Percentiles rank a stretch among this genome's conserved stretches.
phyloP scores from a whole-genome alignment of 768 basidiomycete genomes.

The Glaciozyma martinii region DNA sequence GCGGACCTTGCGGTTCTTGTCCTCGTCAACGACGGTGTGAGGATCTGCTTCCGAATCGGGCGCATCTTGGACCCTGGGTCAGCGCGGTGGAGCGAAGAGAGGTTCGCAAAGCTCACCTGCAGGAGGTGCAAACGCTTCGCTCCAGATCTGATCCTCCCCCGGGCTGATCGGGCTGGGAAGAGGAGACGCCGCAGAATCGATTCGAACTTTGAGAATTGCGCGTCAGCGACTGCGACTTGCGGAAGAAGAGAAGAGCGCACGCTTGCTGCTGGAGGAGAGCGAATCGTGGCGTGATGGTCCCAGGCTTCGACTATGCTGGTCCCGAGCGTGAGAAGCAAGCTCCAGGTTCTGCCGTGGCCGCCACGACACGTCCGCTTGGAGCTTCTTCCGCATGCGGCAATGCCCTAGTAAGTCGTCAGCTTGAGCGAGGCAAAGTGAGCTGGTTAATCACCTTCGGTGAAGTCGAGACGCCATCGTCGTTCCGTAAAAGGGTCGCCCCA shows the following conservation, averaged over 20 bases:
- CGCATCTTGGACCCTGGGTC: neutral
- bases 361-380: constrained; percentile 14
- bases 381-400: constrained; percentile 6
- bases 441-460: constrained; percentile 2
- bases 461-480: neutral
- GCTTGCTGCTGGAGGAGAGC: neutral
- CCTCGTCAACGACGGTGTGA: constrained; percentile 50
- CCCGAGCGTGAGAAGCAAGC: neutral
- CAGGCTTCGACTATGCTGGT: neutral
- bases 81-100: constrained; percentile 4
- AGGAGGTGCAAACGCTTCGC: neutral
- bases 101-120: neutral
- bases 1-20: constrained; percentile 76
- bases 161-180: neutral
- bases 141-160: neutral
- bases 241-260: neutral
- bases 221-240: neutral
- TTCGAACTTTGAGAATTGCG: neutral
- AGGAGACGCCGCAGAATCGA: neutral
- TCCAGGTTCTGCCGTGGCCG: neutral
- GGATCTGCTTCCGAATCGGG: neutral
- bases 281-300: neutral
- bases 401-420: neutral
- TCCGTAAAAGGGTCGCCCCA: neutral
- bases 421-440: neutral